A percentile compares a stretch with the other conserved stretches of the same genome.
Evolutionary conservation across 306 rosid species (phyloP).

Genomic region (Cucurbita maxima): DNA sequence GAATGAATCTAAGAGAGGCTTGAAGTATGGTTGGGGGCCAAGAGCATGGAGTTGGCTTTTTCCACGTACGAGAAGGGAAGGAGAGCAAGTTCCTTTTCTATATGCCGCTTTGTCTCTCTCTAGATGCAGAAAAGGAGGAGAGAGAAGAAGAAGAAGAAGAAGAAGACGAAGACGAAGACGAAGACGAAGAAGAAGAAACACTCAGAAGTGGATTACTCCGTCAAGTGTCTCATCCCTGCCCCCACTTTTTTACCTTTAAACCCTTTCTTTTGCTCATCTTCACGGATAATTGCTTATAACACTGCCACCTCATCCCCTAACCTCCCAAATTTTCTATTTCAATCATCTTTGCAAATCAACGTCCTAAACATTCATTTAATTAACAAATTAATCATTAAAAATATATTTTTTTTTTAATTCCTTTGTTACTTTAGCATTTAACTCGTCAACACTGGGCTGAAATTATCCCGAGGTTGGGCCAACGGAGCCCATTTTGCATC

Average conservation of each 20-base stretch:
- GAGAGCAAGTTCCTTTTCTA: background rate
- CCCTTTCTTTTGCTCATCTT: no score
- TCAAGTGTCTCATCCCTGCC: background rate
- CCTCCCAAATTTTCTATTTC: no score
- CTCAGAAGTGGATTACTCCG: background rate
- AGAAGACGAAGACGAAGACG: background rate
- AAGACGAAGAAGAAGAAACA: background rate
- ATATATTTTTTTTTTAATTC: no score
- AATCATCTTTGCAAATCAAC: no score
- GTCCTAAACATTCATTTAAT: no score
- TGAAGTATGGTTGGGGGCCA: background rate
- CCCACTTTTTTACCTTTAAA: no score
- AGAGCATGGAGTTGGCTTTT: background rate
- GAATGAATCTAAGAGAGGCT: background rate
- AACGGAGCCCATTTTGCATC: background rate
- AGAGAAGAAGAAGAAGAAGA: background rate
- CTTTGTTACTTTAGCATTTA: no score
- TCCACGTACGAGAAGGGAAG: background rate
- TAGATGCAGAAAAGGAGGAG: background rate
- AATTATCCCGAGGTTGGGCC: no score
- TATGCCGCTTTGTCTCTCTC: background rate
- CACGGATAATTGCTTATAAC: no score
- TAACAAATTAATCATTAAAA: no score
- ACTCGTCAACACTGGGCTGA: no score
- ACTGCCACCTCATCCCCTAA: no score